Evolutionary conservation across 2,329 filamentous ascomycete genomes (phyloP), one percentile per base, ranked within the genome.

Genomic region (Fonsecaea erecta): DNA sequence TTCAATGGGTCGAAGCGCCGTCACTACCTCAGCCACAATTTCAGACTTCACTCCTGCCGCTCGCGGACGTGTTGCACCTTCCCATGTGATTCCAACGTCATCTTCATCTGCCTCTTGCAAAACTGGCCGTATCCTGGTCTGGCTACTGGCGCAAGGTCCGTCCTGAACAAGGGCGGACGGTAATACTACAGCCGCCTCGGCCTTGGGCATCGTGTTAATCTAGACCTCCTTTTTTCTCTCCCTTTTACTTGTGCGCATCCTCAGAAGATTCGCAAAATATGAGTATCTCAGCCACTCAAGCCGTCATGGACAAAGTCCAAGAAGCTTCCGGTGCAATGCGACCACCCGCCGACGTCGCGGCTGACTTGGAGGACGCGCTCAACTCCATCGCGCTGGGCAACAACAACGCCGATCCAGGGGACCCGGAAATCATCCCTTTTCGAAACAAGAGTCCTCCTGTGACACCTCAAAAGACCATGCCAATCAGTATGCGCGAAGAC

Each of bases 151-250:
- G 72, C 73, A 75, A 71, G 76, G 80, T 82, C 80, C 80, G 80
- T 81, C 80, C 79, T 82, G 79, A 81, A 77, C 66, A 64, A 77
- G 79, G 79, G 77, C 80, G 80, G 80, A 82, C 80, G 79, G 78
- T 81, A 81, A 81, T 74, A 76, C 72, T 74, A 76, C 72, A 56
- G 34, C 43, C 18, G 51, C 57, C 14, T 43, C 30, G 32, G 62
- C 53, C 48, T 35, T 28, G 46, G 6, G 52, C 32, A 64, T 59
- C 57, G 24, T 26, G 35, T 46, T 18, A 43, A 59, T n/a, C 34
- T 26, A 26, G 21, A 26, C n/a, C n/a, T 9, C 26, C 37, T 37
- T 51, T 21, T n/a, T 52, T 34, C n/a, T 24, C 46, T 28, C 30
- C 35, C 34, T 53, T 24, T 52, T 28, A 35, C 35, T 28, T 53